phyloP scores from a whole-genome alignment of 176 grass and related monocot genomes.

The Avena eriantha region DNA sequence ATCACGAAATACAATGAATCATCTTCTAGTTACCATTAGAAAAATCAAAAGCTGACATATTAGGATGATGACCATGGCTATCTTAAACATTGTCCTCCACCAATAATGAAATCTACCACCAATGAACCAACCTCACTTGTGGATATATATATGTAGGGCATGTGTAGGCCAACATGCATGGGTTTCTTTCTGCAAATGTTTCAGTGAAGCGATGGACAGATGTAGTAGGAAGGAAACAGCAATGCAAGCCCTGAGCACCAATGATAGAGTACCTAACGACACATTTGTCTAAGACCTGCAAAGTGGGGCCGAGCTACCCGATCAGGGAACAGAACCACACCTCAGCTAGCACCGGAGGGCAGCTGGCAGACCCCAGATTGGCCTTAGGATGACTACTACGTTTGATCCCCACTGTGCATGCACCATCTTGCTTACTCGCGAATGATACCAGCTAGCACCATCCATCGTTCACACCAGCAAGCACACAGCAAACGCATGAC shows the following conservation, averaged over 20 bases:
- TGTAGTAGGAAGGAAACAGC: background rate
- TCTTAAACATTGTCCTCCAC: background rate
- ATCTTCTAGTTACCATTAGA: background rate
- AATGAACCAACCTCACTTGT: background rate
- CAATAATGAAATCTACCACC: background rate
- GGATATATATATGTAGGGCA: background rate
- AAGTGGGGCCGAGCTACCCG: conserved; percentile 37
- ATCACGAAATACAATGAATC: background rate
- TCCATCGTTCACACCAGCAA: conserved; percentile 37
- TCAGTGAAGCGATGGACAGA: background rate
- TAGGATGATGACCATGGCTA: background rate
- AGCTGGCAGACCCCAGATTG: conserved; percentile 34
- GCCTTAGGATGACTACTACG: conserved; percentile 11
- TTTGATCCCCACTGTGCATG: background rate
- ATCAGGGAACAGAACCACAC: conserved; percentile 28
- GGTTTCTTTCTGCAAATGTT: background rate
- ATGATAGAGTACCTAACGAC: background rate
- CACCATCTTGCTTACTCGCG: conserved; percentile 28
- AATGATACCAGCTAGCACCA: background rate
- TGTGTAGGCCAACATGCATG: background rate
- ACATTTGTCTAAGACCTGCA: background rate
- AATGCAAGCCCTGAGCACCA: background rate
- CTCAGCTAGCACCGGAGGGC: conserved; percentile 7
- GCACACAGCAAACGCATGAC: conserved; percentile 54
- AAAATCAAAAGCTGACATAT: background rate